Evolutionary conservation across 768 basidiomycete genomes (phyloP), one percentile per base, ranked within the genome.

Genomic region (Pulveroboletus ravenelii): DNA sequence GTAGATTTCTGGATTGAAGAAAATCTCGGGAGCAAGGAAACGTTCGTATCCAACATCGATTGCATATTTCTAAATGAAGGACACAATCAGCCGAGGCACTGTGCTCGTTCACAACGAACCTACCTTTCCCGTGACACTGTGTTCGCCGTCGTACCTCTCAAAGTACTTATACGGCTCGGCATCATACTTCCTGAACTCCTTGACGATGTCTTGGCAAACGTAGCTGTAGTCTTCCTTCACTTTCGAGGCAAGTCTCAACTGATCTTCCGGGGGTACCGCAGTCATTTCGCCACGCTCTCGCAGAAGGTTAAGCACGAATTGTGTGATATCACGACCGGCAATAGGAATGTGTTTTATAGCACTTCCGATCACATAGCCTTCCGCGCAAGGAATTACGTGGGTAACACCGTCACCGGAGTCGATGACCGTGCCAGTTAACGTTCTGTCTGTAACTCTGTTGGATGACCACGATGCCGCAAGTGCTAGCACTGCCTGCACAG

Each of bases 371-470:
- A 99, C 96, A 68, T 98, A 99, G 40, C 96, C 96, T 64, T 98
- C 96, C 23, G 95, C 95, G 49, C 81, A 85, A 48, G 89, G 87
- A 64, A 98, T 98, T 52, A 98, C 95, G 72, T 98, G 96, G 5
- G 96, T 98, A 37, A 99, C 96, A 76, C 96, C 96, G 66, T 99
- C 96, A 51, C 96, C 96, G 31, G 95, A 97, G 71, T 98, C 96
- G 65, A 98, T 93, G 63, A 98, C 96, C 0, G 96, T 97, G 45
- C 96, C 96, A 0, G 93, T 97, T 49, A 95, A 80, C 1, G 91
- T 93, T 55, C 93, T 85, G 70, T 95, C 92, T 18, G 81, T 81
- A 55, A 90, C 90, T 53, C 86, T 82, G 68, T 87, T 89, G 52
- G 90, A 93, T 1, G 93, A 81, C 96, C 96, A 98, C 1, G 93